Conservation (phyloP, 2,329 filamentous ascomycete genomes). For the Verticillium zaregamsianum region DNA sequence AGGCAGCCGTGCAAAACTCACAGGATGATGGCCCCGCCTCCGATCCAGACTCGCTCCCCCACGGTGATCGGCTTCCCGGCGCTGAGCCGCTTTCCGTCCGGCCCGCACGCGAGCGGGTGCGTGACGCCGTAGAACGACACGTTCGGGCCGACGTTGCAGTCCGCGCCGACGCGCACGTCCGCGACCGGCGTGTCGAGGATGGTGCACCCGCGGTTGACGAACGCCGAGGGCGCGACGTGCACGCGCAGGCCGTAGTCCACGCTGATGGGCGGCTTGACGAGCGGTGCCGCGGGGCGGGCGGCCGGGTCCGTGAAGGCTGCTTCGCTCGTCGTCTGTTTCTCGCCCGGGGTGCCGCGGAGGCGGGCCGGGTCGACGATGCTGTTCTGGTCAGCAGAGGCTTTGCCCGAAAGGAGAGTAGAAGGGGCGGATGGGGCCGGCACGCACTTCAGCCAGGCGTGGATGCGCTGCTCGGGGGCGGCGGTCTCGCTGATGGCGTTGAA, state of each 20-base stretch:
- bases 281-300: background rate
- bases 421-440: background rate
- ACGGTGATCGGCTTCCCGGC: slow-evolving; percentile 26
- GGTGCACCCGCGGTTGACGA: slow-evolving; percentile 27
- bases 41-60: slow-evolving; percentile 34
- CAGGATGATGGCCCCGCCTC: slow-evolving; percentile 27
- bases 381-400: too few species aligned
- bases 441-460: background rate
- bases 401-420: too few species aligned
- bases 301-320: background rate
- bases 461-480: background rate
- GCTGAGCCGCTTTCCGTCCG: slow-evolving; percentile 19
- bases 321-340: background rate
- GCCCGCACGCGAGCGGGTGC: slow-evolving; percentile 17
- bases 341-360: background rate
- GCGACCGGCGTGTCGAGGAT: slow-evolving; percentile 29
- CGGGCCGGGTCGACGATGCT: background rate
- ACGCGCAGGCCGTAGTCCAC: slow-evolving; percentile 28
- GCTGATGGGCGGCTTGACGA: slow-evolving; percentile 23
- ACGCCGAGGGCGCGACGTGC: slow-evolving; percentile 22
- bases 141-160: slow-evolving; percentile 24
- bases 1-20: slow-evolving; percentile 11
- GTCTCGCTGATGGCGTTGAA: background rate
- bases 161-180: slow-evolving; percentile 25
- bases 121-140: slow-evolving; percentile 24